Conservation (phyloP, 768 basidiomycete genomes). For the Gautieria morchelliformis region DNA sequence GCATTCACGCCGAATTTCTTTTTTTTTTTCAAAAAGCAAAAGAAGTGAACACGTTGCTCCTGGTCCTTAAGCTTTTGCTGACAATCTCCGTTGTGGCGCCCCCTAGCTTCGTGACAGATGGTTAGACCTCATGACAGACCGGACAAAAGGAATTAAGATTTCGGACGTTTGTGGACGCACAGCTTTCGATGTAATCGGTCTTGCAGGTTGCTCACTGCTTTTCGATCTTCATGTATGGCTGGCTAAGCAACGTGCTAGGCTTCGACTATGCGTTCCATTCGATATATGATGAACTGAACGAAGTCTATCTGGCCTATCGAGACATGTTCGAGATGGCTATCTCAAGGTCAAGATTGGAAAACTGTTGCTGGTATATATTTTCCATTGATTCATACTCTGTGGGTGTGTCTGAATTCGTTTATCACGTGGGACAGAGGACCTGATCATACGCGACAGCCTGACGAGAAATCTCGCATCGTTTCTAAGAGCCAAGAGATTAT, state of each 20-base stretch:
- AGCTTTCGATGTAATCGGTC: conserved; percentile 85
- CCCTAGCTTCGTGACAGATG: conserved; percentile 16
- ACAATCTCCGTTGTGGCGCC: conserved; percentile 11
- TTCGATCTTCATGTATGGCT: background rate
- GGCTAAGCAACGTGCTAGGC: conserved; percentile 29
- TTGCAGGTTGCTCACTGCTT: conserved; percentile 51
- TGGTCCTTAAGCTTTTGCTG: background rate
- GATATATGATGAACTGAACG: conserved; percentile 69
- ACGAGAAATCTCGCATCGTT: conserved; percentile 31
- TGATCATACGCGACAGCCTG: background rate
- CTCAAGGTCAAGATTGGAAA: conserved; percentile 38
- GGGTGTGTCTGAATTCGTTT: conserved; percentile 34
- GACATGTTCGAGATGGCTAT: conserved; percentile 76
- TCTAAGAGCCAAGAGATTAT: conserved; percentile 53
- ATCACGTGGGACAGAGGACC: conserved; percentile 4
- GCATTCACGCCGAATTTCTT: conserved; percentile 66
- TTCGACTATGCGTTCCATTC: conserved; percentile 86
- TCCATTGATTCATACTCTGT: conserved; percentile 43
- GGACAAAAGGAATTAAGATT: conserved; percentile 28
- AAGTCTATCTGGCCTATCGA: conserved; percentile 69
- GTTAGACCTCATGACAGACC: conserved; percentile 9
- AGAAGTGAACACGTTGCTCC: conserved; percentile 32
- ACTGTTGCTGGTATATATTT: conserved; percentile 46
- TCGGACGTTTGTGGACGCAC: conserved; percentile 75
- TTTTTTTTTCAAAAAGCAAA: conserved; percentile 56